A percentile compares a stretch with the other conserved stretches of the same genome.
These are phyloP conservation scores for Colletotrichum spinosum DNA, from an alignment of 2,329 filamentous ascomycete species.

Conservation along the genomic window DNA sequence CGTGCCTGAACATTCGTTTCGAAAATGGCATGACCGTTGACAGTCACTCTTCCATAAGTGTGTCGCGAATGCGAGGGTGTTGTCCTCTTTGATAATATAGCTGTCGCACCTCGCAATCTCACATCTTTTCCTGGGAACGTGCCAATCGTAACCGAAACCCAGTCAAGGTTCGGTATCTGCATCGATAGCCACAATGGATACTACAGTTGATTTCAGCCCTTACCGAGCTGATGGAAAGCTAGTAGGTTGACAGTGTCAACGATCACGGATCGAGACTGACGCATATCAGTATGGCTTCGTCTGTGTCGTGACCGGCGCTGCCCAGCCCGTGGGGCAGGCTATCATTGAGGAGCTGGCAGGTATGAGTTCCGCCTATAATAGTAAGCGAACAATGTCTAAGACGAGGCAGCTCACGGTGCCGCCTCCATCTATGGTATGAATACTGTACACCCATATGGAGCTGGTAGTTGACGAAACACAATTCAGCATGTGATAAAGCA, in stretches of 20 bases:
- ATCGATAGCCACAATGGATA: conserved; percentile 42
- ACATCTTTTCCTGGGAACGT: too few relatives aligned
- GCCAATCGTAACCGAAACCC: too few relatives aligned
- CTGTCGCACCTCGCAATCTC: too few relatives aligned
- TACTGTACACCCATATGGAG: not conserved
- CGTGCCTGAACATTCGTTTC: not conserved
- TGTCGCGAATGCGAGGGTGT: not conserved
- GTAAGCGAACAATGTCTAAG: conserved; percentile 34
- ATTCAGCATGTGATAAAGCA: conserved; percentile 60
- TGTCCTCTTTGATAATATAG: not conserved
- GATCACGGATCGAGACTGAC: conserved; percentile 7
- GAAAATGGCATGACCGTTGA: conserved; percentile 9
- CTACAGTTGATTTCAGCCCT: conserved; percentile 64
- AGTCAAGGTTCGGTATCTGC: not conserved
- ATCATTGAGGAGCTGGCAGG: conserved; percentile 70
- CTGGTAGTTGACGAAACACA: not conserved
- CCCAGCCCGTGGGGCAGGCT: conserved; percentile 69
- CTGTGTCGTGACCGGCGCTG: conserved; percentile 72
- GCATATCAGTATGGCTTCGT: conserved; percentile 69
- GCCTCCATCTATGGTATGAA: conserved; percentile 69
- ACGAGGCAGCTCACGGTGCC: conserved; percentile 66
- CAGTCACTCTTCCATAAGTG: not conserved
- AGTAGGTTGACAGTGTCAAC: conserved; percentile 47
- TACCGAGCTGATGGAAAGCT: conserved; percentile 69
- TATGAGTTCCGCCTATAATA: conserved; percentile 40